Conservation (phyloP, 1,139 yeast genomes). For the Yamadazyma dendronema region DNA sequence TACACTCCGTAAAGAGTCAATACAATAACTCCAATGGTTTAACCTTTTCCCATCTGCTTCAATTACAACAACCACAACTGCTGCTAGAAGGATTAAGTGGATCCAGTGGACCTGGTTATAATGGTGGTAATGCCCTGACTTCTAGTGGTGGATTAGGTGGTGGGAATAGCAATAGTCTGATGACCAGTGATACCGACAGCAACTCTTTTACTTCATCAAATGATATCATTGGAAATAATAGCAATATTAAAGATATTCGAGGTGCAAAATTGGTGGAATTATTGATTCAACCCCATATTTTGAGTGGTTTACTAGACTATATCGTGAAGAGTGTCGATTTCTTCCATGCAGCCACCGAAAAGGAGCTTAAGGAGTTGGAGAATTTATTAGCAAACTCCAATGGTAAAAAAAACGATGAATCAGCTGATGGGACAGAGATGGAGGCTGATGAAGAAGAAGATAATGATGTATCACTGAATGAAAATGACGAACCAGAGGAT, state of each 20-base stretch:
- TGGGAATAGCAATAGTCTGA: neutral
- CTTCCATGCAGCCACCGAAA: constrained; percentile 28
- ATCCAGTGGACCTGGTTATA: constrained; percentile 4
- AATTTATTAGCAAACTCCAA: constrained; percentile 15
- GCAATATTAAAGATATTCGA: constrained; percentile 33
- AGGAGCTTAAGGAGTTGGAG: constrained; percentile 23
- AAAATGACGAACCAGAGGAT: constrained; percentile 13
- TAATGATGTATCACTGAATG: constrained; percentile 3
- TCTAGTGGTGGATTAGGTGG: neutral
- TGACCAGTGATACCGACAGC: constrained; percentile 23
- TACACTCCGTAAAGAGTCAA: constrained; percentile 39
- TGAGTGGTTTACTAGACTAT: constrained; percentile 40
- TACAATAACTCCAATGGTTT: constrained; percentile 29
- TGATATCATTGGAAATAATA: constrained; percentile 23
- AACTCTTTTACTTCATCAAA: constrained; percentile 41
- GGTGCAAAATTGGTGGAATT: constrained; percentile 44
- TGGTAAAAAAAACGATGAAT: constrained; percentile 2
- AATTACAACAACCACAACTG: constrained; percentile 3
- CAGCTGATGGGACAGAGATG: constrained; percentile 1
- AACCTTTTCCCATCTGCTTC: constrained; percentile 31
- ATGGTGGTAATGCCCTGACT: constrained; percentile 1
- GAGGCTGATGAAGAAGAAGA: constrained; percentile 1
- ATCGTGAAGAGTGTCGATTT: constrained; percentile 38
- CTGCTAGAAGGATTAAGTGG: constrained; percentile 7
- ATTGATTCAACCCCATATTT: constrained; percentile 45